Evolutionary conservation across 805 yeast species (phyloP), one percentile per base, ranked within the genome.

Genomic region (Teunomyces panamensis): DNA sequence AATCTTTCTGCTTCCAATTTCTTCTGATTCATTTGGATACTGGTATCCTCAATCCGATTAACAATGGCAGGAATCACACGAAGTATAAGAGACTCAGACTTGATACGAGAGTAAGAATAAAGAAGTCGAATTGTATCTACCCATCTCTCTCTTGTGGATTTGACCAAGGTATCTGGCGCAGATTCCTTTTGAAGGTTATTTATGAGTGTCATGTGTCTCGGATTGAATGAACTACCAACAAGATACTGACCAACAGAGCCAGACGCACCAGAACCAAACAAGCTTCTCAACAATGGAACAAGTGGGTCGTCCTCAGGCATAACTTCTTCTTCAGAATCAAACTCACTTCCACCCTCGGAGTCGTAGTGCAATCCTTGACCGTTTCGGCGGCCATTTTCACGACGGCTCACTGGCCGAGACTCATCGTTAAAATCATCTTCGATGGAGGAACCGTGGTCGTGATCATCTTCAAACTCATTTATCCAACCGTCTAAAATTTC

Each of bases 121-220:
- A 80, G 79, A 65, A 81, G 68, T 13, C 73, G 67, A 32, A 77
- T 67, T 5, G 79, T 74, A 39, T 85, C 87, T 33, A 67, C 66
- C 94, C 96, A 89, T 54, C 96, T 74, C 43, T 82, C 84, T 10
- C 69, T 64, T 0, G 94, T 83, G 0, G 87, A 77, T 49, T 62
- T 63, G 28, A 73, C 58, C 30, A 64, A 65, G 53, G 67, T 55
- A 37, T 51, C 58, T 45, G 55, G 17, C 37, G 34, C 59, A 17
- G 54, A 56, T 47, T 49, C 61, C 26, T 28, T 39, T 11, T 29
- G 30, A 29, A 37, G 28, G 36, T 30, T 46, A 30, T 20, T 39
- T 9, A 37, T 13, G 9, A 37, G 30, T 29, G 26, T 37, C 14
- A 37, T 26, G 14, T 26, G 27, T 37, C 13, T 16, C 26, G 9